Conservation (phyloP, 192 early-diverging fungal genomes). For the Linnemannia exigua region DNA sequence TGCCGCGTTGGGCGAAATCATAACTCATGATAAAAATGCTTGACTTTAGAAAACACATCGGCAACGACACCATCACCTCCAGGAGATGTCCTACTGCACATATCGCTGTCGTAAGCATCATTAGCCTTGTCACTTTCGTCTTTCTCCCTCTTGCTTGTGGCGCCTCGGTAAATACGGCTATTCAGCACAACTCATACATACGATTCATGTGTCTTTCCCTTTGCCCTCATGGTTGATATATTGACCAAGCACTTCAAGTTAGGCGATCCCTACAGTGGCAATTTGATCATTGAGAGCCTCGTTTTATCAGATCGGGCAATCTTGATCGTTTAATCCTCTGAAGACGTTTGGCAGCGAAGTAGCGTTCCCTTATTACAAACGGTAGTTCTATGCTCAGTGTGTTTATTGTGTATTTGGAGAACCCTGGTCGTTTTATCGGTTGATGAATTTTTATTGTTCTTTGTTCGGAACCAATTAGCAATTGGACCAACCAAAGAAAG, state of each 20-base stretch:
- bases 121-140: too few relatives aligned
- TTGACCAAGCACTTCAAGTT: not conserved
- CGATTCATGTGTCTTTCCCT: too few relatives aligned
- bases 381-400: not conserved
- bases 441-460: not conserved
- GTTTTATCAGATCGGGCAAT: not conserved
- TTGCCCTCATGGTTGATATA: not conserved
- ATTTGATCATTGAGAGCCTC: not conserved
- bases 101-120: too few relatives aligned
- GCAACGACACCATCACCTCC: too few relatives aligned
- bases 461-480: not conserved
- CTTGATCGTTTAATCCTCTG: not conserved
- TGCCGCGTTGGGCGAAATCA: too few relatives aligned
- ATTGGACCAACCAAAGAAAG: conserved; percentile 9
- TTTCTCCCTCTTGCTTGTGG: too few relatives aligned
- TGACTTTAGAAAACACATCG: too few relatives aligned
- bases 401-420: not conserved
- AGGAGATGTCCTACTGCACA: too few relatives aligned
- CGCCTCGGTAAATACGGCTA: too few relatives aligned
- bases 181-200: too few relatives aligned
- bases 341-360: not conserved
- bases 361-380: not conserved
- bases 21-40: too few relatives aligned
- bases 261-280: not conserved
- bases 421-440: not conserved